These are phyloP conservation scores for Psilocybe azurescens DNA, from an alignment of 768 basidiomycete genomes.

Conservation along the genomic window DNA sequence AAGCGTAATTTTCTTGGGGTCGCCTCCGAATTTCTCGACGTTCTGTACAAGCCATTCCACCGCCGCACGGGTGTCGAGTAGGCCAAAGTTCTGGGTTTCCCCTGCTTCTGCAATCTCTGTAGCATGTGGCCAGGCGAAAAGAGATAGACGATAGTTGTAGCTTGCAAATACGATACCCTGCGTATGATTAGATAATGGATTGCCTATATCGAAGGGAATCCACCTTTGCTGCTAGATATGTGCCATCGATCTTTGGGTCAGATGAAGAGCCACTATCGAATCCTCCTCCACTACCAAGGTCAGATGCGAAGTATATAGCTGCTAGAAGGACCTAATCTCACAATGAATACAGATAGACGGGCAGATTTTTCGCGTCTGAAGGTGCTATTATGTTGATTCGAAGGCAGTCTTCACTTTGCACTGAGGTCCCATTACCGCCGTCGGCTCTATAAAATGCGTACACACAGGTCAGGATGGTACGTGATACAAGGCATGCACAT, in stretches of 20 bases:
- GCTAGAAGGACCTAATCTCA: conserved; percentile 11
- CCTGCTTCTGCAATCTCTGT: conserved; percentile 40
- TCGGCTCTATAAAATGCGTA: conserved; percentile 26
- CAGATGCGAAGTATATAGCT: background rate
- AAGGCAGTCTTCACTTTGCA: conserved; percentile 47
- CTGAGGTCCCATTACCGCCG: conserved; percentile 36
- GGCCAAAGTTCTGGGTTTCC: conserved; percentile 49
- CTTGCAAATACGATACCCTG: conserved; percentile 39
- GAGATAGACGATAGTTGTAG: conserved; percentile 38
- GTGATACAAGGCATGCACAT: background rate
- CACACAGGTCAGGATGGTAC: background rate
- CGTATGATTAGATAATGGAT: background rate
- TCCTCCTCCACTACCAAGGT: conserved; percentile 34
- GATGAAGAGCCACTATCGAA: conserved; percentile 41
- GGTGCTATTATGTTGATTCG: conserved; percentile 48
- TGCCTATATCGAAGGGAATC: background rate
- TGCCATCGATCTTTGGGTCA: conserved; percentile 40
- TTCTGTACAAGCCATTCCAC: conserved; percentile 49
- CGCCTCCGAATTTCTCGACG: conserved; percentile 48
- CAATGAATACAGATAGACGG: conserved; percentile 36
- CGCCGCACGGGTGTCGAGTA: conserved; percentile 52
- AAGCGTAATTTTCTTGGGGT: conserved; percentile 49
- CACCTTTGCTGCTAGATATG: conserved; percentile 35
- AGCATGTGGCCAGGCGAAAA: conserved; percentile 47
- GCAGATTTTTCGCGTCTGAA: conserved; percentile 33